Base-by-base conservation (phyloP, 2,329 filamentous ascomycete genomes). In the Arthrobotrys entomopaga region DNA sequence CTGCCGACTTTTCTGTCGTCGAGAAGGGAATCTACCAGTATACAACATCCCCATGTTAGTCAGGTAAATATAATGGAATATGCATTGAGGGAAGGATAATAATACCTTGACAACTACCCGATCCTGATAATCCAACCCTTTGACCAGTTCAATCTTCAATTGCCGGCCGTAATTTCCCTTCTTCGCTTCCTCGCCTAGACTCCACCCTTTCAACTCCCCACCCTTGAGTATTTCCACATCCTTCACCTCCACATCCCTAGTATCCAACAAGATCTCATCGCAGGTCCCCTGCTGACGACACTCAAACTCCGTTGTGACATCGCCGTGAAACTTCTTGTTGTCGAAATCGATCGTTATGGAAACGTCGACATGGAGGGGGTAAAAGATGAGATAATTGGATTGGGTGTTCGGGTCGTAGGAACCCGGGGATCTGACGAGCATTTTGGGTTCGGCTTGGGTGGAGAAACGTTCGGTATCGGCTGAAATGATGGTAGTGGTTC, bases 351-450 rank as follows among this genome's bases (percentile, higher is more conserved):
- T 89, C 78, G 88, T 88, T 79, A 97, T 88, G 81, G 91, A 88
- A 69, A 91, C 91, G 19, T 87, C 89, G 19, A 92, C 95, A 83
- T 97, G 93, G 80, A 86, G 89, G 16, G 92, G 97, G 75, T 87
- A 85, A 89, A 92, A 97, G 65, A 90, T 89, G 81, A 91, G 89
- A 82, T 97, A 97, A 84, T 98, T 98, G 80, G 91, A 91, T 71
- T 95, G 83, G 24, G 95, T 97, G 81, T 93, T 96, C 61, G 93
- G 93, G 83, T 98, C 94, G 43, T 60, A 26, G 38, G 69, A 73
- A 26, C 69, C 69, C 61, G 60, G 54, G 22, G 60, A 53, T 46
- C 26, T 54, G 60, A 73, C 61, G 42, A 73, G 69, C 69, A 73
- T 73, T 43, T 73, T 73, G 20, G 69, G 69, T 66, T 73, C 69